phyloP scores from a whole-genome alignment of 805 yeast genomes.

The Candida dajiaensis region DNA sequence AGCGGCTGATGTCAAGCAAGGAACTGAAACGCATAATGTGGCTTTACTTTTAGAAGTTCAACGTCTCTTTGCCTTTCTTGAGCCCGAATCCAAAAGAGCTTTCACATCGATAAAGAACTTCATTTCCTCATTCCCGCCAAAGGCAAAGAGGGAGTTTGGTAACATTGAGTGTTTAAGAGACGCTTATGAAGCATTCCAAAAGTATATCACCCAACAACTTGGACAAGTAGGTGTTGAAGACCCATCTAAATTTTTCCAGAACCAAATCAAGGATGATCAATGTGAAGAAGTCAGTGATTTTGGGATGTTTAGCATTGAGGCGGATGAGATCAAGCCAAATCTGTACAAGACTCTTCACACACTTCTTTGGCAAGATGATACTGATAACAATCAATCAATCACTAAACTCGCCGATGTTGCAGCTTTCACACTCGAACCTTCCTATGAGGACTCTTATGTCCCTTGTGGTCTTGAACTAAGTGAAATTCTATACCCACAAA shows the following conservation, averaged over 20 bases:
- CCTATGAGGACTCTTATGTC: conserved; percentile 2
- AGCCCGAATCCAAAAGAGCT: conserved; percentile 28
- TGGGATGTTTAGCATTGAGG: conserved; percentile 30
- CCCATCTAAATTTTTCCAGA: conserved; percentile 5
- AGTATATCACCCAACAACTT: conserved; percentile 8
- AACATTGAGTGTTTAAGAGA: conserved; percentile 14
- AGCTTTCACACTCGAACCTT: conserved; percentile 26
- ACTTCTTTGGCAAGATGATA: conserved; percentile 27
- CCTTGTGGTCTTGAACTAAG: conserved; percentile 25
- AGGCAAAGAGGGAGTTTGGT: conserved; percentile 8
- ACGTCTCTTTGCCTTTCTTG: conserved; percentile 32
- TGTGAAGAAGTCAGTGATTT: conserved; percentile 8
- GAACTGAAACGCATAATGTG: conserved; percentile 22
- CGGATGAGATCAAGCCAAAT: conserved; percentile 23
- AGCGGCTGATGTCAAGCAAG: conserved; percentile 8
- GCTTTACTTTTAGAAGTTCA: conserved; percentile 32
- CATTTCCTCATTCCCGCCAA: conserved; percentile 25
- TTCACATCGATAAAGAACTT: conserved; percentile 33
- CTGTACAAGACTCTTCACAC: conserved; percentile 30
- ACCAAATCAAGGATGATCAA: conserved; percentile 1
- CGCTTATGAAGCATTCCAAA: conserved; percentile 17
- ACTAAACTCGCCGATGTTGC: conserved; percentile 28
- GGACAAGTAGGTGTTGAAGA: conserved; percentile 1
- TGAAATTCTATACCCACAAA: conserved; percentile 33
- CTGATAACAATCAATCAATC: conserved; percentile 20